Evolutionary conservation across 352 stramenopile genomes (phyloP).

Genomic region (Phytopythium kandeliae): DNA sequence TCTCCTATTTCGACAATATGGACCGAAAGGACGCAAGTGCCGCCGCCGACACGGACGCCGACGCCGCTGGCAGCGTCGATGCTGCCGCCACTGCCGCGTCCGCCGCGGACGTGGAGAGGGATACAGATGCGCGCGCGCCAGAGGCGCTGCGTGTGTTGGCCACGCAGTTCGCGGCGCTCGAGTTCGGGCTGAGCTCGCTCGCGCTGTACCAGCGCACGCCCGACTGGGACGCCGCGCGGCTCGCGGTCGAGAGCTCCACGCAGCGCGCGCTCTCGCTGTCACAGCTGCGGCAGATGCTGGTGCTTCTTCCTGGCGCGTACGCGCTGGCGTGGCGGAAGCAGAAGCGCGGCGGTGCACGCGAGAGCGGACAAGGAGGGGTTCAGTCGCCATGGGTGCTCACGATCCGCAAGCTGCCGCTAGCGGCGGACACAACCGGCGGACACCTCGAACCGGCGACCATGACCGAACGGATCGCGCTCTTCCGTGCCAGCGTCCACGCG

Average conservation of each 20-base stretch:
- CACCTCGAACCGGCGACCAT: conserved; percentile 28
- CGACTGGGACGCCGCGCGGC: conserved; percentile 56
- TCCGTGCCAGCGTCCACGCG: conserved; percentile 25
- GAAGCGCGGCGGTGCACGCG: conserved; percentile 17
- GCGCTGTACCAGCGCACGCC: conserved; percentile 68
- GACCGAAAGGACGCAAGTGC: neutral
- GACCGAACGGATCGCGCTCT: conserved; percentile 39
- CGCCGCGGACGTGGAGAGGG: too few relatives aligned
- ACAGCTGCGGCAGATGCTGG: conserved; percentile 55
- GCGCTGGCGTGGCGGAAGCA: conserved; percentile 38
- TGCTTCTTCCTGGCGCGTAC: conserved; percentile 46
- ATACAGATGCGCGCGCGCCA: conserved; percentile 34
- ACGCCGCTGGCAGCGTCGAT: conserved; percentile 6
- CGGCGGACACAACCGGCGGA: conserved; percentile 1
- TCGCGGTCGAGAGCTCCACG: conserved; percentile 58
- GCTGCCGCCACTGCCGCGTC: too few relatives aligned
- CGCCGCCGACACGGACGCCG: neutral
- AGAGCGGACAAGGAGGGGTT: neutral
- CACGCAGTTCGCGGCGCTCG: conserved; percentile 58
- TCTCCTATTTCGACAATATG: neutral
- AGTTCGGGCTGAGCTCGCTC: conserved; percentile 65
- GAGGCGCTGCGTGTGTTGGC: conserved; percentile 34
- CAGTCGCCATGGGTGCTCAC: conserved; percentile 18
- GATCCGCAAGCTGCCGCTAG: conserved; percentile 43
- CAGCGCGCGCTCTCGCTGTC: conserved; percentile 46